phyloP scores from a whole-genome alignment of 192 early-diverging fungal species.

The Entophlyctis luteolus region DNA sequence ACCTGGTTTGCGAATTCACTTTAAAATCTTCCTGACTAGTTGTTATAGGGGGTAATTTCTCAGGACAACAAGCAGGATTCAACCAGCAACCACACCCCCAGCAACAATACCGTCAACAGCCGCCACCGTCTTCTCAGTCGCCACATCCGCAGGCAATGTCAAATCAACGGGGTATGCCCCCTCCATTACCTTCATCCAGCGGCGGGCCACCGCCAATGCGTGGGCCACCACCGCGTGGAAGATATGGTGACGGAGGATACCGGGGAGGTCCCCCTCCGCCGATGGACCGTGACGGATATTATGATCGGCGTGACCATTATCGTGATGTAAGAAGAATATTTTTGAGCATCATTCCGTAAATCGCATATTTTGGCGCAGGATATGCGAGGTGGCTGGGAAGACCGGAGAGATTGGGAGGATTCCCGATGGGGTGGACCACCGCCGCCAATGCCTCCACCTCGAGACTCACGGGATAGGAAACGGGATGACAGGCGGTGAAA shows the following conservation, averaged over 20 bases:
- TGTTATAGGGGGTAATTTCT: neutral
- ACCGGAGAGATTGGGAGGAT: neutral
- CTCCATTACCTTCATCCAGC: too few species aligned
- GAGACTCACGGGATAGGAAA: neutral
- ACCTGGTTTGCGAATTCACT: neutral
- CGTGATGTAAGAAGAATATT: constrained; percentile 1
- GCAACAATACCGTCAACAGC: neutral
- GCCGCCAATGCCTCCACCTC: neutral
- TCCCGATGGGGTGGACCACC: neutral
- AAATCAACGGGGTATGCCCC: too few species aligned
- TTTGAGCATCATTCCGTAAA: neutral
- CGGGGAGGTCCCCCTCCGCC: neutral
- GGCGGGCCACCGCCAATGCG: neutral
- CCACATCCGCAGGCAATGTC: neutral
- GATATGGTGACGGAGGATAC: neutral
- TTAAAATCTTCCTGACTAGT: neutral
- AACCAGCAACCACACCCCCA: neutral
- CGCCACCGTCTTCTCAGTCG: neutral
- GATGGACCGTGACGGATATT: neutral
- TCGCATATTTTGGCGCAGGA: neutral
- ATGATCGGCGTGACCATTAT: constrained; percentile 2
- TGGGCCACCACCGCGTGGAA: neutral
- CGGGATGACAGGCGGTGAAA: neutral
- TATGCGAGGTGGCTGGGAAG: neutral
- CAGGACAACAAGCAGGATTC: neutral